A percentile compares a stretch with the other conserved stretches of the same genome.
Evolutionary conservation across 2,329 filamentous ascomycete species (phyloP).

Genomic region (Achaetomium macrosporum): DNA sequence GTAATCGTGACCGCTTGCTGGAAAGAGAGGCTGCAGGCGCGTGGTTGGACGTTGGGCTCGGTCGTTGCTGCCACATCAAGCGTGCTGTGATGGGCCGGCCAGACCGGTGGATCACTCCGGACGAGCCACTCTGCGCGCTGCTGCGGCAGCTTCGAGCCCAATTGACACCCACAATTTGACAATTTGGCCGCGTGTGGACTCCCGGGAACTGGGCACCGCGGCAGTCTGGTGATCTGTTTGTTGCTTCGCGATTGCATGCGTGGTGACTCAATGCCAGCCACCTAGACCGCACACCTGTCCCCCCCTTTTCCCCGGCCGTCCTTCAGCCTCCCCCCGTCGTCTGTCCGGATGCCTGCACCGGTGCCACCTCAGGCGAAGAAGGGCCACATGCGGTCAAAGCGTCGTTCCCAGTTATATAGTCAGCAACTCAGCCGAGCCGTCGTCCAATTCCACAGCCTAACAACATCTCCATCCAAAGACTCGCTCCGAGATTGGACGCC

Average conservation of each 20-base stretch:
- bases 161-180: conserved; percentile 21
- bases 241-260: conserved; percentile 9
- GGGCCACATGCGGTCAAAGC: background rate
- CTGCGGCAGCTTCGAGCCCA: conserved; percentile 17
- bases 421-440: background rate
- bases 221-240: conserved; percentile 10
- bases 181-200: conserved; percentile 3
- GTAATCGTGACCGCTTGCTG: background rate
- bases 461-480: background rate
- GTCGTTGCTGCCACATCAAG: conserved; percentile 16
- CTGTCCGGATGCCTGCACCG: conserved; percentile 4
- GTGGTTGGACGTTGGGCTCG: conserved; percentile 16
- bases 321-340: conserved; percentile 3
- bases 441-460: conserved; percentile 3
- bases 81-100: conserved; percentile 16
- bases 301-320: too few relatives aligned
- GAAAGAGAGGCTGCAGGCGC: background rate
- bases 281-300: background rate
- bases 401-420: background rate
- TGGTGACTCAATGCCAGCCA: conserved; percentile 21
- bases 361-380: conserved; percentile 1
- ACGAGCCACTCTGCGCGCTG: background rate
- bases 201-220: conserved; percentile 1
- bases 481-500: conserved; percentile 16
- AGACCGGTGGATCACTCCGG: conserved; percentile 2